A percentile compares a stretch with the other conserved stretches of the same genome.
Evolutionary conservation across 2,329 filamentous ascomycete genomes (phyloP).

Genomic region (Drechmeria coniospora): DNA sequence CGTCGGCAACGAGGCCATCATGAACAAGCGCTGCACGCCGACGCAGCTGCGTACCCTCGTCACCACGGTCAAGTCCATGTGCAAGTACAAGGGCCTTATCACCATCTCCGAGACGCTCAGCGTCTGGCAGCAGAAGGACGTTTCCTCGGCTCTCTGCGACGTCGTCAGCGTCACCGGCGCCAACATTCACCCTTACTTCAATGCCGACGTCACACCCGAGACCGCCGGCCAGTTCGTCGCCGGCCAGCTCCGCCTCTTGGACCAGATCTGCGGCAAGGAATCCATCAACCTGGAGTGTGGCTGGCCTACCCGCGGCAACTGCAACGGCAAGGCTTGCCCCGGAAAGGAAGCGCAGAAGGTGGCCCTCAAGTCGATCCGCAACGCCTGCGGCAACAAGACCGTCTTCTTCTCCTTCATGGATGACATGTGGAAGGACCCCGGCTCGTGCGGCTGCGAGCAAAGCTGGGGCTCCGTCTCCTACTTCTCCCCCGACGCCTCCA

Average conservation of each 20-base stretch:
- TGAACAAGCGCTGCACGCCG: slow-evolving; percentile 53
- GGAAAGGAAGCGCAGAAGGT: slow-evolving; percentile 48
- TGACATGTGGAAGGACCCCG: slow-evolving; percentile 68
- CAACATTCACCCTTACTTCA: slow-evolving; percentile 95
- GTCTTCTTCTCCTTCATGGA: slow-evolving; percentile 72
- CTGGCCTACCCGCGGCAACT: slow-evolving; percentile 58
- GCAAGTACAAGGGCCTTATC: slow-evolving; percentile 60
- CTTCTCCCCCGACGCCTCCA: slow-evolving; percentile 2
- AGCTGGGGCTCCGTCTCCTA: slow-evolving; percentile 48
- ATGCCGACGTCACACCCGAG: slow-evolving; percentile 45
- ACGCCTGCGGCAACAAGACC: slow-evolving; percentile 48
- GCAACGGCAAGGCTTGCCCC: slow-evolving; percentile 61
- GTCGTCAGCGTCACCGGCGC: slow-evolving; percentile 65
- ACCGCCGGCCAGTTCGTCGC: slow-evolving; percentile 64
- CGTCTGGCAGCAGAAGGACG: slow-evolving; percentile 53
- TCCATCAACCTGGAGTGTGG: slow-evolving; percentile 81
- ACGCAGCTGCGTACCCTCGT: slow-evolving; percentile 56
- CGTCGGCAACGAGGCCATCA: slow-evolving; percentile 82
- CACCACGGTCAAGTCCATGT: slow-evolving; percentile 44
- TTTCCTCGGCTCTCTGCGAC: slow-evolving; percentile 45
- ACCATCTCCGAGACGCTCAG: slow-evolving; percentile 80
- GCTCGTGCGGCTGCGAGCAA: slow-evolving; percentile 59
- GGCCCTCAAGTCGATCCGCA: slow-evolving; percentile 58
- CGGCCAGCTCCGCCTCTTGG: slow-evolving; percentile 56
- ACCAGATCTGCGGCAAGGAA: slow-evolving; percentile 56